Evolutionary conservation across 2,329 filamentous ascomycete genomes (phyloP), one percentile per base, ranked within the genome.

Genomic region (Bimuria novae-zelandiae): DNA sequence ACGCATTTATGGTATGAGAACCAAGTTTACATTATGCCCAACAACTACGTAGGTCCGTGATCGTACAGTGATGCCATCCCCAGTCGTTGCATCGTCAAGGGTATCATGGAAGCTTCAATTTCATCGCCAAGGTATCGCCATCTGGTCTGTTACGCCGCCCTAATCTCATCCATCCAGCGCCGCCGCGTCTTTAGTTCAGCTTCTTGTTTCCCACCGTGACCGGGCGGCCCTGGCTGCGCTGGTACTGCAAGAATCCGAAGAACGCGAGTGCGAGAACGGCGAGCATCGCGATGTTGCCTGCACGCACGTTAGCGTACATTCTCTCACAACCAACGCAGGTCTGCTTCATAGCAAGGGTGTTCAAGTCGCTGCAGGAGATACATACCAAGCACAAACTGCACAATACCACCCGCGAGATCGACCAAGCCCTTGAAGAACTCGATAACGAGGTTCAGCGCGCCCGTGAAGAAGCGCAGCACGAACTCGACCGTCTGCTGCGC

Each of bases 151-250:
- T 6, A 41, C 5, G 6, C 19, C 41, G 16, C 17, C 16, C 4
- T 22, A 14, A 4, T 22, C 10, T 19, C 25, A 5, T 11, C 19
- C 17, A 12, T n/a, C 4, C 30, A n/a, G n/a, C n/a, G n/a, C n/a
- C 12, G 32, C 21, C 35, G 19, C 4, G 17, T 12, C 7, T 51
- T 53, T 67, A 73, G 53, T 72, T 74, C 39, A 73, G 45, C 60
- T 74, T 74, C 64, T 73, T 74, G 55, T 72, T 65, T 30, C 70
- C 71, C 25, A 73, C 65, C 41, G 65, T 59, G 35, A 74, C 69
- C 17, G 67, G 62, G 19, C 63, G 65, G 22, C 71, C 71, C 59
- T 73, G 71, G 48, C 58, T 68, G 47, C 68, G 65, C 61, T 73
- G 69, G 54, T 71, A 73, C 55, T 70, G 65, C 40, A 74, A 53